These are phyloP conservation scores for Colletotrichum tanaceti DNA, from an alignment of 2,329 filamentous ascomycete genomes.

Conservation along the genomic window DNA sequence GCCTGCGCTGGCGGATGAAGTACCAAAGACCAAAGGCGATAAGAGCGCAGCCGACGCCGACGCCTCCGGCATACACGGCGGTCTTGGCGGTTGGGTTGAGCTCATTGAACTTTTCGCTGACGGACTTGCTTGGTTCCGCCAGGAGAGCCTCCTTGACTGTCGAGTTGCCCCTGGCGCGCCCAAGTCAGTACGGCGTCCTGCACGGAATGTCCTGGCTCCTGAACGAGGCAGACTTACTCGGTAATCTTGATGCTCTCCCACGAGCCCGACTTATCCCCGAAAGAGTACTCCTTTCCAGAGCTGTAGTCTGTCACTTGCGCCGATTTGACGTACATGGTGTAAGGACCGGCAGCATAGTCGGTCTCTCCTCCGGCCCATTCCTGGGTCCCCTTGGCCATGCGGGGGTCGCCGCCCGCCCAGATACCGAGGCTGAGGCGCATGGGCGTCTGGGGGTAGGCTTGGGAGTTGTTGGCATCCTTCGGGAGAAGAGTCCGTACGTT, in stretches of 20 bases:
- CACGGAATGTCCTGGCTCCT: not conserved
- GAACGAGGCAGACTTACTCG: constrained; percentile 14
- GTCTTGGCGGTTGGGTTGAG: constrained; percentile 63
- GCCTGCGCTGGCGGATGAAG: constrained; percentile 66
- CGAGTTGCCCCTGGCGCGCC: constrained; percentile 64
- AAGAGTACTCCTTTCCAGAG: constrained; percentile 73
- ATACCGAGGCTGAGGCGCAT: constrained; percentile 77
- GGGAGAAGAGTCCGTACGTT: constrained; percentile 73
- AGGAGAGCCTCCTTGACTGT: constrained; percentile 61
- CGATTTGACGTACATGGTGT: constrained; percentile 78
- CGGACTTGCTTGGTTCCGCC: constrained; percentile 54
- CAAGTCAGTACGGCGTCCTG: constrained; percentile 40
- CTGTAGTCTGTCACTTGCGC: constrained; percentile 67
- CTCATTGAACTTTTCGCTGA: constrained; percentile 65
- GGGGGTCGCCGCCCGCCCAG: constrained; percentile 71
- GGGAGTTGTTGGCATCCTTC: constrained; percentile 69
- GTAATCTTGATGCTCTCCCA: constrained; percentile 72
- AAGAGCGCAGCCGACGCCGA: constrained; percentile 57
- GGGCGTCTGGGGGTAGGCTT: constrained; percentile 80
- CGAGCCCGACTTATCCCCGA: constrained; percentile 68
- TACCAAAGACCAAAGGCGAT: constrained; percentile 60
- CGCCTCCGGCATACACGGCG: constrained; percentile 63
- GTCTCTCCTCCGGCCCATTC: constrained; percentile 78
- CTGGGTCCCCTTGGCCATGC: constrained; percentile 66
- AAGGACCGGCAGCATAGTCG: constrained; percentile 74